Percentiles rank a stretch among this genome's conserved stretches.
phyloP scores from a whole-genome alignment of 306 rosid genomes.

The Dicorynia guianensis region DNA sequence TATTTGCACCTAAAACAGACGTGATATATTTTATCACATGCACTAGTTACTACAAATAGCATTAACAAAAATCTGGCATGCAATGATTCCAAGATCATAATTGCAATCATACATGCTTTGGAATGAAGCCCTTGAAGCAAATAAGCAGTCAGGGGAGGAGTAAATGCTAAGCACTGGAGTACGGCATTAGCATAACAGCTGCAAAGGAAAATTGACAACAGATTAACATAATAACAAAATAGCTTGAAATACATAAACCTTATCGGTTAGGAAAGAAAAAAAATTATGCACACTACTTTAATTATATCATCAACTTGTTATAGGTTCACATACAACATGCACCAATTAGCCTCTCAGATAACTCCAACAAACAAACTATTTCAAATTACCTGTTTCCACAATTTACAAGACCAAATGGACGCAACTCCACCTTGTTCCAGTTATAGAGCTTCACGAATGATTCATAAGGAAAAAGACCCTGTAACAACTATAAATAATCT shows the following conservation, averaged over 20 bases:
- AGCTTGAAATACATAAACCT: background rate
- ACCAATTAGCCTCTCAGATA: background rate
- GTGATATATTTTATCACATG: conserved; percentile 33
- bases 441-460: conserved; percentile 82
- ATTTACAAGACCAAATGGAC: conserved; percentile 83
- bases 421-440: conserved; percentile 76
- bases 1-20: conserved; percentile 69
- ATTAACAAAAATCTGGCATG: conserved; percentile 12
- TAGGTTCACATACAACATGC: conserved; percentile 26
- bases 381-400: conserved; percentile 89
- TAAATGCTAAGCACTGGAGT: conserved; percentile 92
- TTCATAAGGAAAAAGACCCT: conserved; percentile 81
- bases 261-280: conserved; percentile 15
- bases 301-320: conserved; percentile 24
- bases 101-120: conserved; percentile 70
- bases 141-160: conserved; percentile 94
- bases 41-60: conserved; percentile 18
- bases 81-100: conserved; percentile 30
- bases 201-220: conserved; percentile 41
- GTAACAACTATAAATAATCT: conserved; percentile 38
- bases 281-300: conserved; percentile 13
- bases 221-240: conserved; percentile 3
- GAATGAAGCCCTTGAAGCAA: conserved; percentile 90
- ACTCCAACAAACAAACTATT: conserved; percentile 24
- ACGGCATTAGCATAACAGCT: conserved; percentile 97